Evolutionary conservation across 192 early-diverging fungal genomes (phyloP), one percentile per base, ranked within the genome.

Genomic region (Spinellus fusiger): DNA sequence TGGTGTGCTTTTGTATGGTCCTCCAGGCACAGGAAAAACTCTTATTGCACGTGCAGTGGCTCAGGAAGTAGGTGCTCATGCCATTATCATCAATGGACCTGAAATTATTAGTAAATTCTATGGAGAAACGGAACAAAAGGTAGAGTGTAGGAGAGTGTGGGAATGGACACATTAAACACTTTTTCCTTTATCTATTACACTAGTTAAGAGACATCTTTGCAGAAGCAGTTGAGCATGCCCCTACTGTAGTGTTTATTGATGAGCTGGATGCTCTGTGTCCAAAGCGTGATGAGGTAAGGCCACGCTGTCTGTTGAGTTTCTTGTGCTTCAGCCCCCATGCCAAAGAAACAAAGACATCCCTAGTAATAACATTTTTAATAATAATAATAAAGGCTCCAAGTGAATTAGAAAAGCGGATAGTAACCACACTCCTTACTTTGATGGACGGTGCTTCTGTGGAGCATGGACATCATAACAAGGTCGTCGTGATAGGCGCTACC

Each of bases 201-300:
- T 54, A 86, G 82, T 67, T 95, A n/a, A 76, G 87, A 31, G 75
- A 77, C 25, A 82, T 94, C 29, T 93, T 96, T 66, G 76, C 81
- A 5, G 70, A 86, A 62, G 93, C 92, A 0, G 65, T 69, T 5
- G 77, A 80, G 29, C 80, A 86, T 22, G 77, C 82, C 6, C 94
- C 93, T 0, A 82, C 93, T 28, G 84, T 97, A 8, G 84, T 97
- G 8, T 94, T 95, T 69, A 91, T 97, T 63, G 95, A 97, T 64
- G 95, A 97, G 64, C 87, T 97, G 47, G 95, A 97, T 65, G 87
- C 93, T 0, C 76, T 97, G 5, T 95, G 93, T 69, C 91, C 94
- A 1, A 89, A 84, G 48, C 83, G 94, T 34, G 89, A 93, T 51
- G 86, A 89, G 49, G 85, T 88, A 78, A 31, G 32, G 7, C 3